Conservation (phyloP, 2,329 filamentous ascomycete species). For the Colletotrichum tropicale region DNA sequence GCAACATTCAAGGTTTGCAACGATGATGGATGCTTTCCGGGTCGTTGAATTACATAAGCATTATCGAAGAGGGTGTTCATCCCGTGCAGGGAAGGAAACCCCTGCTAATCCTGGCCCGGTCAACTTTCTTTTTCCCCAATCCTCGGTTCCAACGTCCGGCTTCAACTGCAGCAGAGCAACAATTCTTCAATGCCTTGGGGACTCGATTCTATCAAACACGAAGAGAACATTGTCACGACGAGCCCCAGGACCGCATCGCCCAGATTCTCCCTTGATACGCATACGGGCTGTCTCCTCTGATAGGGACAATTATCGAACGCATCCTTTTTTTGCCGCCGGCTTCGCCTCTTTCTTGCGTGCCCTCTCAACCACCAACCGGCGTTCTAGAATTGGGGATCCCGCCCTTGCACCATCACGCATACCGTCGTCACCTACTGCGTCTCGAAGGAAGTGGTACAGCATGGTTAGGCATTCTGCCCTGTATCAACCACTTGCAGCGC, state of each 20-base stretch:
- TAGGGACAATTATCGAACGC: background rate
- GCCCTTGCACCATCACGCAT: background rate
- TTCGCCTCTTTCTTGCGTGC: background rate
- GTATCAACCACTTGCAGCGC: background rate
- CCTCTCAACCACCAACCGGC: background rate
- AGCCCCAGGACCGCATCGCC: background rate
- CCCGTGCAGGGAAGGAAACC: background rate
- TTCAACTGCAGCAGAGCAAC: background rate
- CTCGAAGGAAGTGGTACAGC: background rate
- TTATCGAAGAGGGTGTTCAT: background rate
- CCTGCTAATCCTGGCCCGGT: background rate
- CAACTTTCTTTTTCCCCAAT: background rate
- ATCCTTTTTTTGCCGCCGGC: slow-evolving; percentile 12
- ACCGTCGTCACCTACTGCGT: background rate
- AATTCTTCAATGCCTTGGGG: background rate
- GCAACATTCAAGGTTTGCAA: background rate
- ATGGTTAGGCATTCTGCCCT: background rate
- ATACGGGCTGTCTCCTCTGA: background rate
- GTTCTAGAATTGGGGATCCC: slow-evolving; percentile 11
- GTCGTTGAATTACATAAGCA: background rate
- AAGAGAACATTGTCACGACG: background rate
- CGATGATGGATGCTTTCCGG: background rate
- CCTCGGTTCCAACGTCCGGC: background rate
- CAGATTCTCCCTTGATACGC: background rate
- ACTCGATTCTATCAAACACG: background rate